Evolutionary conservation across 345 rosid genomes (phyloP).

Genomic region (Syzygium jambos): DNA sequence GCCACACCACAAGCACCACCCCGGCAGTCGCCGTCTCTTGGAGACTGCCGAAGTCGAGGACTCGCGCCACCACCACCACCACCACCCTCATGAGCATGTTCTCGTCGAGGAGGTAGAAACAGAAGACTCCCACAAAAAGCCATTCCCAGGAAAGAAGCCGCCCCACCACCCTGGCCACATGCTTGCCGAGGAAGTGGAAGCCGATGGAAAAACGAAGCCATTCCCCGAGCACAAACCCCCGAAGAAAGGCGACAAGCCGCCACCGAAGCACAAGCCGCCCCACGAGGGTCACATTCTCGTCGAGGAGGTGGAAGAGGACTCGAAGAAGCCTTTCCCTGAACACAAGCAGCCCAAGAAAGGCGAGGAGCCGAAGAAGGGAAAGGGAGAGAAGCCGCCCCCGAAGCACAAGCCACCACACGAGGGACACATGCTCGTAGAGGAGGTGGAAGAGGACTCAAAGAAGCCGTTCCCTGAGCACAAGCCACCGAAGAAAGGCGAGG

Average conservation of each 20-base stretch:
- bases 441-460: background rate
- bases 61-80: background rate
- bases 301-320: background rate
- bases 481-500: background rate
- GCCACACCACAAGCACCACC: conserved; percentile 5
- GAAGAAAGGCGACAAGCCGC: background rate
- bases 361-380: background rate
- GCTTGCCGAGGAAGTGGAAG: background rate
- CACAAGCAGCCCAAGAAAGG: background rate
- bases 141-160: background rate
- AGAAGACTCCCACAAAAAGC: background rate
- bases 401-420: conserved; percentile 7
- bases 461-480: background rate
- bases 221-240: background rate
- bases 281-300: background rate
- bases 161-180: too few species aligned
- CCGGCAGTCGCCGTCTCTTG: background rate
- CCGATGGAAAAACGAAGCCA: background rate
- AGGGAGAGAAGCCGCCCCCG: background rate
- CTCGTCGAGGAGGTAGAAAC: background rate
- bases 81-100: background rate
- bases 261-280: background rate
- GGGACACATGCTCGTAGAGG: conserved; percentile 4
- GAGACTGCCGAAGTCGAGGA: background rate
- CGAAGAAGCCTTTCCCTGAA: background rate